A percentile compares a stretch with the other conserved stretches of the same genome.
These are phyloP conservation scores for Auricularia heimuer DNA, from an alignment of 768 basidiomycete species.

Conservation along the genomic window DNA sequence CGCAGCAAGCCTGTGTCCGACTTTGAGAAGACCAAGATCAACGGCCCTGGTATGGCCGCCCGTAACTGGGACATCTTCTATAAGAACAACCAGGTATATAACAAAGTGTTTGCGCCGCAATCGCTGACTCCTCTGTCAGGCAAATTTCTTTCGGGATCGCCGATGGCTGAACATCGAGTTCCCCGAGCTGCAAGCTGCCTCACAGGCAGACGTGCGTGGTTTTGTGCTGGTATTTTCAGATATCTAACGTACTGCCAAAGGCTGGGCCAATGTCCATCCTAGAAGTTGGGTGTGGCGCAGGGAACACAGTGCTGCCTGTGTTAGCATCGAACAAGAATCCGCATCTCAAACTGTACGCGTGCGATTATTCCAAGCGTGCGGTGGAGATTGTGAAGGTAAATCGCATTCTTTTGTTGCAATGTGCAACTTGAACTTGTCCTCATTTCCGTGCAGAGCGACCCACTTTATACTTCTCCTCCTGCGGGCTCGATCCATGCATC, in stretches of 20 bases:
- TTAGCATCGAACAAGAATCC: slow-evolving; percentile 78
- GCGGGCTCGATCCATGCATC: slow-evolving; percentile 64
- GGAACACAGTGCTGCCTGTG: slow-evolving; percentile 90
- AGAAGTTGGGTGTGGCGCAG: slow-evolving; percentile 92
- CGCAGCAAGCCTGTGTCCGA: slow-evolving; percentile 60
- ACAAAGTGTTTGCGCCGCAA: slow-evolving; percentile 67
- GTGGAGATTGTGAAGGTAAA: slow-evolving; percentile 80
- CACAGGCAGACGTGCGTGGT: slow-evolving; percentile 48
- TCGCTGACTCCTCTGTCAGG: neutral
- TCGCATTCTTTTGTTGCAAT: neutral
- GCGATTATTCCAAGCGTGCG: slow-evolving; percentile 86
- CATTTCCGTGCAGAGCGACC: slow-evolving; percentile 43
- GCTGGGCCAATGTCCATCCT: slow-evolving; percentile 69
- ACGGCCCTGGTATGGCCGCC: slow-evolving; percentile 49
- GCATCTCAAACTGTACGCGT: slow-evolving; percentile 60
- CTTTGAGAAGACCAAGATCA: slow-evolving; percentile 60
- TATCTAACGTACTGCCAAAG: slow-evolving; percentile 24
- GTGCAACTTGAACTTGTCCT: neutral
- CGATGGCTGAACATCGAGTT: slow-evolving; percentile 98
- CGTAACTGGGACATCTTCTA: slow-evolving; percentile 51
- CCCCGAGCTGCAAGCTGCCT: slow-evolving; percentile 68
- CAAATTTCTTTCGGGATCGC: slow-evolving; percentile 88
- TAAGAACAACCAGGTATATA: slow-evolving; percentile 19
- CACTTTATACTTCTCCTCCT: slow-evolving; percentile 56
- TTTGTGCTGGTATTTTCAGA: neutral